Conservation (phyloP, 2,329 filamentous ascomycete genomes). For the Fusarium drepaniforme region DNA sequence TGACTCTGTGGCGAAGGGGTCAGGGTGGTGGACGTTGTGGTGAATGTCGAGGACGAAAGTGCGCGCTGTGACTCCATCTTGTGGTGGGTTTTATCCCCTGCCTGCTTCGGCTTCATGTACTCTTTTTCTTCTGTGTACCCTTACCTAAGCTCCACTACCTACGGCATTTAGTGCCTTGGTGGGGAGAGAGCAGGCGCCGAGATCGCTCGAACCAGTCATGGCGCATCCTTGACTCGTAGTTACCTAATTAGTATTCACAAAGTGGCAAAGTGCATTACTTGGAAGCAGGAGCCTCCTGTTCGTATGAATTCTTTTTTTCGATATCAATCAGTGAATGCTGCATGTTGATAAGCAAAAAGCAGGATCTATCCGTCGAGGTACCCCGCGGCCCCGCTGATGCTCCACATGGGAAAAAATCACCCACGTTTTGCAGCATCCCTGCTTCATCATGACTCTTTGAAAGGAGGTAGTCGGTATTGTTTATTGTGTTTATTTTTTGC, state of each 20-base stretch:
- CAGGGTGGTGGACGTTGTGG: neutral
- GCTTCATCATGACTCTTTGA: neutral
- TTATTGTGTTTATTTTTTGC: neutral
- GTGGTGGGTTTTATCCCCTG: neutral
- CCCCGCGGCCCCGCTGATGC: neutral
- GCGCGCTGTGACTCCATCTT: neutral
- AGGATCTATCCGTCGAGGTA: neutral
- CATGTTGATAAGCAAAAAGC: neutral
- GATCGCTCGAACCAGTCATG: neutral
- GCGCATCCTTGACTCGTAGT: neutral
- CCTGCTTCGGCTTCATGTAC: neutral
- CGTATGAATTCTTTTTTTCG: neutral
- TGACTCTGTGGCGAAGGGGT: conserved; percentile 9
- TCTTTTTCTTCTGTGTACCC: neutral
- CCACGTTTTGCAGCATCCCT: neutral
- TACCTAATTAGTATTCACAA: neutral
- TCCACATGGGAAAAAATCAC: neutral
- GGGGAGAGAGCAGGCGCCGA: neutral
- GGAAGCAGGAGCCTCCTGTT: neutral
- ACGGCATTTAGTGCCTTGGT: neutral
- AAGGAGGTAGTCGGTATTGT: neutral
- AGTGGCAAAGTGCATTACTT: neutral
- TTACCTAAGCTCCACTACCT: neutral
- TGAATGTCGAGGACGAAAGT: neutral
- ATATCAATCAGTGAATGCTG: neutral